Evolutionary conservation across 306 rosid species (phyloP).

Genomic region (Cucurbita ficifolia): DNA sequence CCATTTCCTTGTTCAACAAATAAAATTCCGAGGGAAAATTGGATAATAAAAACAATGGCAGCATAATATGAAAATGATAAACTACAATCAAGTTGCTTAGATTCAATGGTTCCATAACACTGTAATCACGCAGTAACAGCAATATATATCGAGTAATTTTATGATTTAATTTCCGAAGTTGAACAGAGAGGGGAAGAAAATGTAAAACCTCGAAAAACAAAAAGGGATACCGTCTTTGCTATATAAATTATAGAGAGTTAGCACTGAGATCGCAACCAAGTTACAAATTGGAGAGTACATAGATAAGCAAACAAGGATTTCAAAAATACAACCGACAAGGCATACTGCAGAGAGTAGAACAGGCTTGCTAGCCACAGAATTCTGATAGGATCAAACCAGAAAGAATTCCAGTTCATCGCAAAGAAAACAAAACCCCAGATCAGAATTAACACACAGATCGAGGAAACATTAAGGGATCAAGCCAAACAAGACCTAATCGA

Average conservation of each 20-base stretch:
- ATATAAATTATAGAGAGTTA: not conserved
- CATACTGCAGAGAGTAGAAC: not conserved
- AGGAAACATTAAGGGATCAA: not conserved
- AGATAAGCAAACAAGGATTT: not conserved
- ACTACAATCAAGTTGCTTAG: not conserved
- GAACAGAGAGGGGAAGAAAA: not conserved
- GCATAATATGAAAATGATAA: not conserved
- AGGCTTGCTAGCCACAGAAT: not conserved
- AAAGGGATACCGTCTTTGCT: not conserved
- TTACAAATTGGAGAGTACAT: not conserved
- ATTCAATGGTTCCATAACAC: not conserved
- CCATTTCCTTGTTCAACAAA: not conserved
- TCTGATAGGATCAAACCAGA: not conserved
- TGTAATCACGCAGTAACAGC: not conserved
- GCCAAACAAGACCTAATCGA: not conserved
- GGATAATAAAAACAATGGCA: not conserved
- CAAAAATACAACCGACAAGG: not conserved
- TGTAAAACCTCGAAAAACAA: not conserved
- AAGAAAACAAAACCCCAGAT: conserved; percentile 3
- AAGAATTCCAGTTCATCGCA: not conserved
- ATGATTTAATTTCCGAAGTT: not conserved
- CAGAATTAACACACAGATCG: not conserved
- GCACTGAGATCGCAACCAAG: not conserved
- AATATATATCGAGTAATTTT: not conserved
- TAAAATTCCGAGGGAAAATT: not conserved